Evolutionary conservation across 2,329 filamentous ascomycete genomes (phyloP), one percentile per base, ranked within the genome.

Genomic region (Seiridium cupressi): DNA sequence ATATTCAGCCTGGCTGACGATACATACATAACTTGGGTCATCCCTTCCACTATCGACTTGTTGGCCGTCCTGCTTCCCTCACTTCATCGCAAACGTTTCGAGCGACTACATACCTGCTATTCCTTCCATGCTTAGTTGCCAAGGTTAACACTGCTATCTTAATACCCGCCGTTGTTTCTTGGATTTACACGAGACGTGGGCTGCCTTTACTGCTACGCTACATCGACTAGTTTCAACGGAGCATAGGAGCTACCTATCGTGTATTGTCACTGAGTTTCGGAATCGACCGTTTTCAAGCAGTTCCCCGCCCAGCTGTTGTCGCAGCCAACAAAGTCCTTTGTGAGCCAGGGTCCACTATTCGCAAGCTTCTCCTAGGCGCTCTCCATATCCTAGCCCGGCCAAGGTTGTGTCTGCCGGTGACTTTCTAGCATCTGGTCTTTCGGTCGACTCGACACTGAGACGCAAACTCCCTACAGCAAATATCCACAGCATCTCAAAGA

Each of bases 271-370:
- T 26, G n/a, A 38, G 11, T 51, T 31, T 40, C 51, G 51, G 51
- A 55, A n/a, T 9, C 51, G 42, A 35, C 51, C 51, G 51, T 55
- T 55, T 55, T 55, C 51, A 35, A 55, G 36, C 36, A 53, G 31
- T 38, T 31, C 51, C 51, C 51, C 51, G 51, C 51, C 51, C 26
- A 7, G 38, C 51, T 55, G 38, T 55, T 55, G 51, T 55, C 51
- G 38, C 38, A 44, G 51, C 51, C 51, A 44, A 55, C 51, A 55
- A 55, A 44, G 51, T 44, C 36, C 51, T 55, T 55, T 55, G 51
- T 55, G 18, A 18, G 18, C 8, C 18, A 32, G 36, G 36, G 51
- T 34, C 51, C 51, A 55, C 51, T 44, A 38, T n/a, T 49, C 47
- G 32, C 47, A 18, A 7, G 32, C 49, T 53, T 53, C 31, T 36